Evolutionary conservation across 73 alveolate species (phyloP).

Genomic region (Effrenium voratum): DNA sequence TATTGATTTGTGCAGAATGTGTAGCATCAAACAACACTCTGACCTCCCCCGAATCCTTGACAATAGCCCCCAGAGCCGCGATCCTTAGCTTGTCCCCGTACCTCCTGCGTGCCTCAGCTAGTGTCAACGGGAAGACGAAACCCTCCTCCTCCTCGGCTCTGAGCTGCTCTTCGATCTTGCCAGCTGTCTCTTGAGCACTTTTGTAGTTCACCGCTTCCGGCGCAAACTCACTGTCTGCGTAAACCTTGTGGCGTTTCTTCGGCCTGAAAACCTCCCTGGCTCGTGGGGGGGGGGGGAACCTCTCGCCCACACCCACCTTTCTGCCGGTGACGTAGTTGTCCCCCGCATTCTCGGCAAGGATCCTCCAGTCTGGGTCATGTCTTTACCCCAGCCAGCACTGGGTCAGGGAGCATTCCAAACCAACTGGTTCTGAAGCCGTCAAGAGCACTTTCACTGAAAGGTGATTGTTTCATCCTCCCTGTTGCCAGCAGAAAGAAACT

Average conservation of each 20-base stretch:
- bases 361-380: too few species aligned
- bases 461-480: not conserved
- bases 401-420: too few species aligned
- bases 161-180: not conserved
- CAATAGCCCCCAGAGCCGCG: conserved; percentile 11
- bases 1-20: not conserved
- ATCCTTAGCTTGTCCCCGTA: not conserved
- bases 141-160: not conserved
- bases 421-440: too few species aligned
- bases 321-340: not conserved
- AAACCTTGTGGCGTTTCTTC: not conserved
- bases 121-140: not conserved
- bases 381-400: too few species aligned
- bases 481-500: not conserved
- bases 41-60: not conserved
- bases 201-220: not conserved
- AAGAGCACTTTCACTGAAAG: not conserved
- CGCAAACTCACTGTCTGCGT: not conserved
- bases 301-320: not conserved
- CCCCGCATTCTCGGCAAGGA: not conserved
- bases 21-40: conserved; percentile 26
- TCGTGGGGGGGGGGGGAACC: conserved; percentile 7
- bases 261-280: conserved; percentile 5
- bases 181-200: not conserved
- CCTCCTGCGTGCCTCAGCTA: not conserved